Evolutionary conservation across 169 alveolate genomes (phyloP), one percentile per base, ranked within the genome.

Genomic region (Theileria equi): DNA sequence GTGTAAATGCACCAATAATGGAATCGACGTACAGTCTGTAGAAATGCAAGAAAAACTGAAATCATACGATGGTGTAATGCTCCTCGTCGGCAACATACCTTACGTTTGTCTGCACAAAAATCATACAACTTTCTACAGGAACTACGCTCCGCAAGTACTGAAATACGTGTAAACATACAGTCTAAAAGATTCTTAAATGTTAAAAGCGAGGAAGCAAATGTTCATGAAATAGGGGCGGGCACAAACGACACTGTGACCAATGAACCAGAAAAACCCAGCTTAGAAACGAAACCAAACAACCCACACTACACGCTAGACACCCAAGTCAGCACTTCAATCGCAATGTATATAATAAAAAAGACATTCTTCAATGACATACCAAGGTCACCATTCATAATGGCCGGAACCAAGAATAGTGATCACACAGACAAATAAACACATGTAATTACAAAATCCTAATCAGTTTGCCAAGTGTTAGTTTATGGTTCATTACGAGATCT

Each of bases 21-120:
- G 81, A 3, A 21, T 28, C 49, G 31, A 41, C 47, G 19, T 66
- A 3, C 77, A 68, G 13, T 64, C 84, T 23, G 80, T 58, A 2
- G 5, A 25, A 32, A 32, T 47, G 0, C 68, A 38, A 32, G 43
- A 64, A 17, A 31, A 32, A 21, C 7, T 74, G 17, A 43, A 53
- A 34, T 54, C 41, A 17, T 73, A 74, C 66, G 26, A 43, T 0
- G 84, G 84, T 4, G 11, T 74, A 32, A 41, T 74, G 80, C 80
- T 74, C 16, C 64, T 74, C 3, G 47, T 60, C 35, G 84, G 84
- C 35, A 31, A 74, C 38, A 49, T 53, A n/a, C 84, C 84, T 0
- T 26, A 63, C 41, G 84, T 74, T 31, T 0, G 38, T 0, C 1
- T 23, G 29, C 5, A 11, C 6, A 32, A 2, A 5, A 10, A 23